These are phyloP conservation scores for Penicillium palitans DNA, from an alignment of 2,329 filamentous ascomycete genomes.

Conservation along the genomic window DNA sequence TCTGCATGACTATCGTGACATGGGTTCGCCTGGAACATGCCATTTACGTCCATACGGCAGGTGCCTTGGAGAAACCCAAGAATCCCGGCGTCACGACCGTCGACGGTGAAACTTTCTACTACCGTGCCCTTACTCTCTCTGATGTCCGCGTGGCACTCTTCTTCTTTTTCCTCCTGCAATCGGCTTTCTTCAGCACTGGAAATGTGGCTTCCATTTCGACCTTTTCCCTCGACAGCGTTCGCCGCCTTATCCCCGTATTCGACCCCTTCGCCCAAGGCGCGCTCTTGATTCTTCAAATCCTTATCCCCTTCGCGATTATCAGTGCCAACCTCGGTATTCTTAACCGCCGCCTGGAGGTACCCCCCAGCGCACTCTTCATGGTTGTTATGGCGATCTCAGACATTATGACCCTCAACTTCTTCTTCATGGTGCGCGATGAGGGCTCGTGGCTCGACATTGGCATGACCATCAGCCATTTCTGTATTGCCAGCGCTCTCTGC, in stretches of 20 bases:
- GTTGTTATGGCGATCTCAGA: conserved; percentile 89
- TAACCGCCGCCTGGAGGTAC: conserved; percentile 78
- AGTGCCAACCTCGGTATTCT: conserved; percentile 93
- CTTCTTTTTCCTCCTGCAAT: conserved; percentile 92
- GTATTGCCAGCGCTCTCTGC: conserved; percentile 84
- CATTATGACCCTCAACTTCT: conserved; percentile 91
- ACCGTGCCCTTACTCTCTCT: conserved; percentile 72
- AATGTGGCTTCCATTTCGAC: conserved; percentile 93
- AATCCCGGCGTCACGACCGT: conserved; percentile 38
- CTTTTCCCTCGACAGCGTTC: conserved; percentile 89
- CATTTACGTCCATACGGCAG: conserved; percentile 54
- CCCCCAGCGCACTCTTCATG: conserved; percentile 90
- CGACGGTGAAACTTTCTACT: conserved; percentile 38
- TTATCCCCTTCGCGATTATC: conserved; percentile 90
- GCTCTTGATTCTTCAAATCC: conserved; percentile 80
- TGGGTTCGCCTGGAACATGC: conserved; percentile 93
- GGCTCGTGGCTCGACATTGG: conserved; percentile 98
- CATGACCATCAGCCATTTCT: conserved; percentile 92
- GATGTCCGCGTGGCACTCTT: conserved; percentile 88
- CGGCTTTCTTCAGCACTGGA: conserved; percentile 94
- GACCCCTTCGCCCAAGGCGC: conserved; percentile 90
- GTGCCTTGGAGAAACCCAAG: conserved; percentile 31
- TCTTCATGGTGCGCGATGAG: conserved; percentile 95
- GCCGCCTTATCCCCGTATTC: conserved; percentile 84
- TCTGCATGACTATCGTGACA: conserved; percentile 75